Evolutionary conservation across 805 yeast species (phyloP), one percentile per base, ranked within the genome.

Genomic region (Candida maris): DNA sequence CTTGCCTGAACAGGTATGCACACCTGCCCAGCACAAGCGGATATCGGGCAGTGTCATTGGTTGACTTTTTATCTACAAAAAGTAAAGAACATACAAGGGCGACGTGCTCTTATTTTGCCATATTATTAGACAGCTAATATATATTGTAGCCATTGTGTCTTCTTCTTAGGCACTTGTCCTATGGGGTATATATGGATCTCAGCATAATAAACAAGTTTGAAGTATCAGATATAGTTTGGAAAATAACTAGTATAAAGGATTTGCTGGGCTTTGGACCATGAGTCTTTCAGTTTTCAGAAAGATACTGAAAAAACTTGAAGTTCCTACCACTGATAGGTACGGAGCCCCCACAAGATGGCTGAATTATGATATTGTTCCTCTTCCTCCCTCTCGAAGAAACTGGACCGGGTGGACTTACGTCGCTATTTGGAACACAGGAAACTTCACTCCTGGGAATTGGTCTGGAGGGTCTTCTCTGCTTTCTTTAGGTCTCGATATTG

Each of bases 401-500:
- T 72, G 76, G 76, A 68, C 66, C 6, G 52, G 56, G 21, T 53
- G 61, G 51, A 62, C 66, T 28, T 69, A 59, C 42, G 46, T 65
- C 12, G 63, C 62, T 4, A 62, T 62, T 38, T 67, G 71, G 71
- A 58, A 59, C 24, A 59, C 64, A 12, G 54, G 62, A 24, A 35
- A 37, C 21, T 38, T 45, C 13, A 33, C 41, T 26, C 41, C 27
- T 32, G 33, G 33, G 16, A 36, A 32, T n/a, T 37, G 30, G 28
- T 32, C 41, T 14, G 35, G 29, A 17, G 41, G 41, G 2, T 37
- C 41, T n/a, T 37, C 41, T 9, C 19, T 37, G 27, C 27, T 37
- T 14, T 34, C 41, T 7, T 24, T 37, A 5, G 41, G 77, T 68
- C 35, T 62, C 69, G 15, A 63, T 72, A 47, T 67, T 68, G 9